These are phyloP conservation scores for Pseudogymnoascus sp. DNA, from an alignment of 2,329 filamentous ascomycete genomes.

Conservation along the genomic window DNA sequence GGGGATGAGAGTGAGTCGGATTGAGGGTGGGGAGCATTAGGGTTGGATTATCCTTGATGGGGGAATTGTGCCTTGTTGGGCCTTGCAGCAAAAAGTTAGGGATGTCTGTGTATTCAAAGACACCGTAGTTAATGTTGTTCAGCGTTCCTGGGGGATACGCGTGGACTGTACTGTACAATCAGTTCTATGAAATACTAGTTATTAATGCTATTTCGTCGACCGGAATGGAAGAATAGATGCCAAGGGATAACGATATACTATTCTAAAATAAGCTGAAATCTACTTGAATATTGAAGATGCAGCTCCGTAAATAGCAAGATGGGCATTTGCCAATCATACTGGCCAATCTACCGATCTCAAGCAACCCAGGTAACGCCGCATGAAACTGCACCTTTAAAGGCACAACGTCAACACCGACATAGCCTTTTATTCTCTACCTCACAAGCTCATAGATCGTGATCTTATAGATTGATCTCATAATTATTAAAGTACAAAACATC, in stretches of 20 bases:
- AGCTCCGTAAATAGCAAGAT: too few relatives aligned
- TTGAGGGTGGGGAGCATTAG: neutral
- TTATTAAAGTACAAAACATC: neutral
- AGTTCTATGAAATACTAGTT: neutral
- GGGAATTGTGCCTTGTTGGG: neutral
- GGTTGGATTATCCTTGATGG: neutral
- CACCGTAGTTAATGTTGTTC: neutral
- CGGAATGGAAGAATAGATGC: neutral
- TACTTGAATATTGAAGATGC: neutral
- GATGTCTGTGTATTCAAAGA: neutral
- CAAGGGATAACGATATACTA: neutral
- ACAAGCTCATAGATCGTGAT: too few relatives aligned
- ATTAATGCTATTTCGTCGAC: neutral
- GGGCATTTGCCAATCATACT: too few relatives aligned
- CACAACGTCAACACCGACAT: too few relatives aligned
- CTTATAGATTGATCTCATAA: neutral
- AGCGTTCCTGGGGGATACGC: neutral
- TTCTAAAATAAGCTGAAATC: neutral
- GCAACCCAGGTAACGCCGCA: too few relatives aligned
- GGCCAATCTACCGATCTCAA: too few relatives aligned
- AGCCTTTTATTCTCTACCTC: too few relatives aligned
- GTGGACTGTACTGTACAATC: neutral
- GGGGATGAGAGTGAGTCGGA: conserved; percentile 56
- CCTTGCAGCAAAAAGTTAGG: neutral
- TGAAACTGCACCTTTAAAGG: too few relatives aligned